These are phyloP conservation scores for Prunella vulgaris DNA, from an alignment of 257 asterid genomes.

Conservation along the genomic window DNA sequence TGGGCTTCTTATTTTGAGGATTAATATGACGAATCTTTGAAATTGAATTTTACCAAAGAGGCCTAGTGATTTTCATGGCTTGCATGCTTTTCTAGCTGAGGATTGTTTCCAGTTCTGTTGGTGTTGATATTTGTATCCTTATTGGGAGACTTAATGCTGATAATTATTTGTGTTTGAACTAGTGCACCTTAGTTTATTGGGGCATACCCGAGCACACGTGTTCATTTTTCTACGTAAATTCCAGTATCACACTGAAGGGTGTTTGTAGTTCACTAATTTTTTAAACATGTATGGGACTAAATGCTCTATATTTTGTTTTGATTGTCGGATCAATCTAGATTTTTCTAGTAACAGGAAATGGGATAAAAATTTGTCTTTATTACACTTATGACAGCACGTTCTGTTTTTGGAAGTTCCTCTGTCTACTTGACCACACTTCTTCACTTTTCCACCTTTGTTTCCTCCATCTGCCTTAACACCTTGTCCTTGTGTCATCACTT, in stretches of 20 bases:
- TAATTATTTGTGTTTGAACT: constrained; percentile 7
- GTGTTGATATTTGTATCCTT: not conserved
- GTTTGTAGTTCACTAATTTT: not conserved
- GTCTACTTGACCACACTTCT: not conserved
- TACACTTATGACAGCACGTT: not conserved
- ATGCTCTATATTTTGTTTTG: not conserved
- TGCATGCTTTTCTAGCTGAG: constrained; percentile 8
- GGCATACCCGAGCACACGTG: not conserved
- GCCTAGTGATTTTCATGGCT: not conserved
- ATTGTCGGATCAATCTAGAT: not conserved
- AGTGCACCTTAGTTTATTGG: not conserved
- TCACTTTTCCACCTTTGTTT: not conserved
- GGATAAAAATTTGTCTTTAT: not conserved
- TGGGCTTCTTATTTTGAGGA: not conserved
- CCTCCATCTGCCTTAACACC: not conserved
- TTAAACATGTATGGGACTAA: not conserved
- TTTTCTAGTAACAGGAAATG: not conserved
- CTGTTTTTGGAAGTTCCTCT: not conserved
- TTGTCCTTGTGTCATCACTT: not conserved
- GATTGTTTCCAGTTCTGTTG: not conserved
- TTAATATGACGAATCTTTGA: not conserved
- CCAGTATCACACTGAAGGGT: not conserved
- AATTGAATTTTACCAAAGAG: not conserved
- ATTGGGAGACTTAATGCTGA: not conserved
- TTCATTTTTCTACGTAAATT: not conserved